Percentiles rank a stretch among this genome's conserved stretches.
These are phyloP conservation scores for Chlamydomonas schloesseri DNA, from an alignment of 139 green algal species.

Conservation along the genomic window DNA sequence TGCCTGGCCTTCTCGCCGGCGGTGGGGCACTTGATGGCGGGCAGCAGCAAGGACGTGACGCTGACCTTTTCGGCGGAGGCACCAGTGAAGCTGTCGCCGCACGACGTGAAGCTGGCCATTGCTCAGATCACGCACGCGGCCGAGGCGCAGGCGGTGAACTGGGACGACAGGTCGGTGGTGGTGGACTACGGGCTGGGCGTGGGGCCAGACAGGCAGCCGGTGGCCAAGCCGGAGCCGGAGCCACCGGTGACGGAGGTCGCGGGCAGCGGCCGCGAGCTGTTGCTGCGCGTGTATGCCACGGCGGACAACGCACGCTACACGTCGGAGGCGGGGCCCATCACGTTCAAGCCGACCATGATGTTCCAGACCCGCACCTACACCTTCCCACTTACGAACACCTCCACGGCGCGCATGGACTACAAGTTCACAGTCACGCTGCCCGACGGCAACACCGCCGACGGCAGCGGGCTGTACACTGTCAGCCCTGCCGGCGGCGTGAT, in stretches of 20 bases:
- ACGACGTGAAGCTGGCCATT: slow-evolving; percentile 50
- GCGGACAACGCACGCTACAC: slow-evolving; percentile 69
- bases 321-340: slow-evolving; percentile 67
- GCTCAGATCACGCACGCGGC: slow-evolving; percentile 4
- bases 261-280: slow-evolving; percentile 52
- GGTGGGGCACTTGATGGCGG: slow-evolving; percentile 74
- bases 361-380: slow-evolving; percentile 81
- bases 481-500: slow-evolving; percentile 61
- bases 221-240: slow-evolving; percentile 48
- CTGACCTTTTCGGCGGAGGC: slow-evolving; percentile 65
- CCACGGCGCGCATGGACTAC: slow-evolving; percentile 69
- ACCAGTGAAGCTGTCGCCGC: slow-evolving; percentile 62
- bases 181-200: slow-evolving; percentile 41
- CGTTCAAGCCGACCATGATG: slow-evolving; percentile 89
- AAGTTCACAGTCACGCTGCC: slow-evolving; percentile 39
- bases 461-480: slow-evolving; percentile 65
- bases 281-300: slow-evolving; percentile 65
- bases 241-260: slow-evolving; percentile 57
- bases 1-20: slow-evolving; percentile 71
- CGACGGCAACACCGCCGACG: slow-evolving; percentile 44
- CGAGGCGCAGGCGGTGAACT: slow-evolving; percentile 53
- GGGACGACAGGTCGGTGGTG: slow-evolving; percentile 66
- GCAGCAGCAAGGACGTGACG: slow-evolving; percentile 68
- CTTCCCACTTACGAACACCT: slow-evolving; percentile 82
- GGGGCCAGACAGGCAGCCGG: slow-evolving; percentile 25